These are phyloP conservation scores for Monosporascus ibericus DNA, from an alignment of 2,329 filamentous ascomycete genomes.

Conservation along the genomic window DNA sequence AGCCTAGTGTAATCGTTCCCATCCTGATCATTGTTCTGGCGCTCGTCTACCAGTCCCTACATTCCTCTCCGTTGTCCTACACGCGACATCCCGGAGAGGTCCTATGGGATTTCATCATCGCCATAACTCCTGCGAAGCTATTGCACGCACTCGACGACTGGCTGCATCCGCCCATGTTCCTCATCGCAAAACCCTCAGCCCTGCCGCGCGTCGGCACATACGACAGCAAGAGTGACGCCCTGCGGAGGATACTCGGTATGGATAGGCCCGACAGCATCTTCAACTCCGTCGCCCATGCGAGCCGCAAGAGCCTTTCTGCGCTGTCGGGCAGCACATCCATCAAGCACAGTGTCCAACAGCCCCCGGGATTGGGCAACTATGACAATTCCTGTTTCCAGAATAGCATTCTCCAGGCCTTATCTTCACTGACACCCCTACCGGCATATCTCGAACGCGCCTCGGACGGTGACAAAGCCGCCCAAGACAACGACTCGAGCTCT, in stretches of 20 bases:
- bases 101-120: conserved; percentile 56
- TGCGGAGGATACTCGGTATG: conserved; percentile 58
- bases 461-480: conserved; percentile 20
- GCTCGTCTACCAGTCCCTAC: conserved; percentile 29
- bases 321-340: conserved; percentile 40
- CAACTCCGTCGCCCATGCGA: conserved; percentile 50
- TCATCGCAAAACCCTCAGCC: conserved; percentile 28
- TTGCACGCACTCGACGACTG: conserved; percentile 52
- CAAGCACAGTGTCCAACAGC: conserved; percentile 38
- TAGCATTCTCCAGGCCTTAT: conserved; percentile 80
- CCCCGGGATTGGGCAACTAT: conserved; percentile 75
- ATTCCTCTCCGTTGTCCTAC: conserved; percentile 18
- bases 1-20: conserved; percentile 30
- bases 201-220: conserved; percentile 35
- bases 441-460: conserved; percentile 52
- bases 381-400: conserved; percentile 99
- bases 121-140: conserved; percentile 48
- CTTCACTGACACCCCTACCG: conserved; percentile 65
- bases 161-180: conserved; percentile 42
- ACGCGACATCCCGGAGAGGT: conserved; percentile 36
- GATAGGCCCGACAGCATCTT: conserved; percentile 48
- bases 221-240: conserved; percentile 57
- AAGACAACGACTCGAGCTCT: conserved; percentile 28
- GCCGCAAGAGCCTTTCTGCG: conserved; percentile 48
- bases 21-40: conserved; percentile 27